Conservation (phyloP, 2,329 filamentous ascomycete genomes). For the Cytospora mali region DNA sequence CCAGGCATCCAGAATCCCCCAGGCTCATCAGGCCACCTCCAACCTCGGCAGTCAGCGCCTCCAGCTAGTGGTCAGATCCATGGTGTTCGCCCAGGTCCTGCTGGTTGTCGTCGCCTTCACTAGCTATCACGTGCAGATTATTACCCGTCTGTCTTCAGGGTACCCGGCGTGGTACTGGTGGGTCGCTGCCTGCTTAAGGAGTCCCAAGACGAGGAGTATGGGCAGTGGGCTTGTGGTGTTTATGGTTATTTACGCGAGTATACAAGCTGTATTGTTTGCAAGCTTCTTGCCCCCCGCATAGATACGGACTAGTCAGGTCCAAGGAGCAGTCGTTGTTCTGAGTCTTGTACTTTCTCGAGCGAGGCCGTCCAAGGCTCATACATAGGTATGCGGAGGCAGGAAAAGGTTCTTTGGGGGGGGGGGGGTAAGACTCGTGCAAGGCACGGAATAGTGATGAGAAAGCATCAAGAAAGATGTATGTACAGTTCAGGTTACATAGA, state of each 20-base stretch:
- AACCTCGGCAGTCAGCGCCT: constrained; percentile 25
- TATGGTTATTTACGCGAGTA: constrained; percentile 78
- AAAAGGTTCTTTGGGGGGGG: too few relatives aligned
- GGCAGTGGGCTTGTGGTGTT: constrained; percentile 56
- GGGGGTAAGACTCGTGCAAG: too few relatives aligned
- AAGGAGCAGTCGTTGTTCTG: neutral
- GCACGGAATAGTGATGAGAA: too few relatives aligned
- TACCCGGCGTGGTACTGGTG: constrained; percentile 91
- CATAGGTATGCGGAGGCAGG: too few relatives aligned
- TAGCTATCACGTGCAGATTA: constrained; percentile 91
- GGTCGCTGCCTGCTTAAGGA: constrained; percentile 57
- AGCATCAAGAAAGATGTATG: too few relatives aligned
- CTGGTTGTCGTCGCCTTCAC: constrained; percentile 73
- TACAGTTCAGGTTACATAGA: neutral
- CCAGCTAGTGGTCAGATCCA: constrained; percentile 47
- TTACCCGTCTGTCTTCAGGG: constrained; percentile 84
- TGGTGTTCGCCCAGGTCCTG: constrained; percentile 73
- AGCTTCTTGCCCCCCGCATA: constrained; percentile 90
- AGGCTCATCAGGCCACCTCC: neutral
- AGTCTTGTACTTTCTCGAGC: neutral
- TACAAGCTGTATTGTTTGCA: constrained; percentile 84
- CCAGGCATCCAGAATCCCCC: constrained; percentile 11
- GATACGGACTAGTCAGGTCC: neutral
- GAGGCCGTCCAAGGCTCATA: too few relatives aligned
- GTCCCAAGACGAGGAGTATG: constrained; percentile 34